Evolutionary conservation across 306 rosid genomes (phyloP), one percentile per base, ranked within the genome.

Genomic region (Trifolium fragiferum): DNA sequence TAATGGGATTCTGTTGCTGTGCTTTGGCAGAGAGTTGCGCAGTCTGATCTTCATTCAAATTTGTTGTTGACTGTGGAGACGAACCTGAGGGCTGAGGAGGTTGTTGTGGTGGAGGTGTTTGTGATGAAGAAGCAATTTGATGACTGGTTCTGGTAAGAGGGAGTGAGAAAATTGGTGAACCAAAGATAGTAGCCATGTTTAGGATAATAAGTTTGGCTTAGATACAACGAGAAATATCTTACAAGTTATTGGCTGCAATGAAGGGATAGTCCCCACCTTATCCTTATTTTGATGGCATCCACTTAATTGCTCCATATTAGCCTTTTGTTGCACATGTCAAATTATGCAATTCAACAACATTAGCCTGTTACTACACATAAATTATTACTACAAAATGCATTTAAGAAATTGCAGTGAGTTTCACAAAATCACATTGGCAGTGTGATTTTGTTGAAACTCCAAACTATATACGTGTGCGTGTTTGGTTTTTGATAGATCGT

Each of bases 151-250:
- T 87, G n/a, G 89, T 72, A 9, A 74, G 71, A 10, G 90, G 90
- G 70, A 84, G 90, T 73, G 95, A 86, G 78, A 88, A 78, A 85
- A 87, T 61, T 75, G 95, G 76, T 12, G 90, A 87, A 66, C 88
- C 86, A 67, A 87, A 90, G 83, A 87, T 78, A 38, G 99, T 60
- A 66, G 99, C 97, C 97, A 92, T 90, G 72, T 50, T 81, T n/a
- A 47, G 63, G 40, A 16, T 53, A 53, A 44, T 40, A 51, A 74
- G 67, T 46, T 67, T 33, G 66, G 79, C 65, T 47, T 70, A 74
- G 87, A 72, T 72, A 57, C 37, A 72, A 38, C 58, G 19, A 51
- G 35, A 72, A 72, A 70, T 70, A 69, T 61, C 70, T 66, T 64
- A 18, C n/a, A 10, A 64, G 16, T 23, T 23, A 16, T 38, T 66